phyloP scores from a whole-genome alignment of 2,329 filamentous ascomycete genomes.

The Pseudogymnoascus destructans region DNA sequence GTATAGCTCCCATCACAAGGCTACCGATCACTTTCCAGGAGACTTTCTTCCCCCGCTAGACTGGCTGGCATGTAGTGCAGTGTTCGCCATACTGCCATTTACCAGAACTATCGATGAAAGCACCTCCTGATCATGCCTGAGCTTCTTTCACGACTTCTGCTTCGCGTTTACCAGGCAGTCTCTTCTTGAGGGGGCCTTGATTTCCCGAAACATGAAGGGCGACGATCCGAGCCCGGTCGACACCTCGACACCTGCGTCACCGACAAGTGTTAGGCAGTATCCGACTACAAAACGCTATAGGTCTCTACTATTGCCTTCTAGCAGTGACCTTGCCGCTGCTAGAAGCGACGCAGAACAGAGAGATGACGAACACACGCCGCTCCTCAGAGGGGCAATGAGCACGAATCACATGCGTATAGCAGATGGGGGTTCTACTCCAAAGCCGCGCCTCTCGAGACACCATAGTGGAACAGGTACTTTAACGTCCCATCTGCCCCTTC shows the following conservation, averaged over 20 bases:
- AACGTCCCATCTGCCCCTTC: not conserved
- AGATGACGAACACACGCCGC: constrained; percentile 22
- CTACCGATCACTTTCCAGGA: not conserved
- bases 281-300: constrained; percentile 7
- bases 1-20: constrained; percentile 7
- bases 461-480: constrained; percentile 19
- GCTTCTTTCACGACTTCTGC: not conserved
- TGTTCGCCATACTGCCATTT: not conserved
- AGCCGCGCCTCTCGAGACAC: constrained; percentile 18
- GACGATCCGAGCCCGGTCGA: constrained; percentile 9
- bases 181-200: not conserved
- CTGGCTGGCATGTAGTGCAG: not conserved
- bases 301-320: constrained; percentile 7
- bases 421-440: constrained; percentile 13
- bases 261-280: not conserved
- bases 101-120: not conserved
- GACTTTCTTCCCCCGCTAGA: constrained; percentile 2
- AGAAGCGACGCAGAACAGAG: not conserved
- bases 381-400: constrained; percentile 19
- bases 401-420: constrained; percentile 21
- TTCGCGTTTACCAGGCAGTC: not conserved
- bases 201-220: not conserved
- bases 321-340: constrained; percentile 2
- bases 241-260: constrained; percentile 9
- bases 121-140: not conserved